Evolutionary conservation across 1,284 basidiomycete species (phyloP), one percentile per base, ranked within the genome.

Genomic region (Somion occarium): DNA sequence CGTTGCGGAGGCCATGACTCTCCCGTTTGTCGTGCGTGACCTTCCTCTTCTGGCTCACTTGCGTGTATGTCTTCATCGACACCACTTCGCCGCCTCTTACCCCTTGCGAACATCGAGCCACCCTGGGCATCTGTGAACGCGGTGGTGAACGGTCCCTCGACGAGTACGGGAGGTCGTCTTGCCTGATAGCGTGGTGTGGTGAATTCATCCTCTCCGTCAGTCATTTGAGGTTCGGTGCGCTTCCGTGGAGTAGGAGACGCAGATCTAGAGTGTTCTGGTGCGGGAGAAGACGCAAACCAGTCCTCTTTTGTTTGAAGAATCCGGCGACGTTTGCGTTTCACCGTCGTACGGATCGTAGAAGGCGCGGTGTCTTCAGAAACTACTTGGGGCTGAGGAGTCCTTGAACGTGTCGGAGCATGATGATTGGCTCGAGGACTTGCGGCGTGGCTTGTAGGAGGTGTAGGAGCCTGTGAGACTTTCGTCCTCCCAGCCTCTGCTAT

Each of bases 111-210:
- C 19, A 50, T 59, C 4, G 53, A n/a, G 12, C 50, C 49, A 2
- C 57, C 59, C 3, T 50, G 24, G 5, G 46, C 42, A 34, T 62
- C 60, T 2, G 58, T 56, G 30, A 64, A 57, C 19, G 62, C 61
- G 38, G 51, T 61, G 41, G 59, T 62, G 46, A 56, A 62, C 5
- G 59, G 53, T 18, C 64, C 63, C 24, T 63, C 59, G 11, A 54
- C 54, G n/a, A 62, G 50, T 3, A 59, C 50, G 22, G 61, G 60
- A 1, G 57, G 63, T 41, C 57, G 54, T n/a, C 50, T 38, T 22
- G 20, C 34, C 39, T 25, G n/a, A 48, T 34, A 13, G n/a, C 30
- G 49, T 38, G n/a, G 49, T 18, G 46, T 18, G 20, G 30, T 20
- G n/a, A n/a, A n/a, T n/a, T n/a, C n/a, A n/a, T n/a, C n/a, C n/a